phyloP scores from a whole-genome alignment of 352 stramenopile genomes.

The Globisporangium parvum region DNA sequence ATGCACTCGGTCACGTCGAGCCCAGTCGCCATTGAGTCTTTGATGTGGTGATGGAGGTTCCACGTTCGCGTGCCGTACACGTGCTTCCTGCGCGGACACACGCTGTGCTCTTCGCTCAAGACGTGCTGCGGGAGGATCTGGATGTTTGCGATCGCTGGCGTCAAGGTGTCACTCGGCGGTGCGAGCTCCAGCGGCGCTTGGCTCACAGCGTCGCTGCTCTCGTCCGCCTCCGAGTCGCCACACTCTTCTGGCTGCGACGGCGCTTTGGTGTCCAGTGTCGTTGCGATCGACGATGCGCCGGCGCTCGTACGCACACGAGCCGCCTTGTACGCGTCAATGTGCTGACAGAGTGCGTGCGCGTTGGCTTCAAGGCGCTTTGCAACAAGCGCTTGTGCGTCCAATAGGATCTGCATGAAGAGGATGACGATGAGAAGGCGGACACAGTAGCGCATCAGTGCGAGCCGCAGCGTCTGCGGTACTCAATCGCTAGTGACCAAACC shows the following conservation, averaged over 20 bases:
- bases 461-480: neutral
- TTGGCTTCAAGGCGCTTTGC: constrained; percentile 19
- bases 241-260: constrained; percentile 3
- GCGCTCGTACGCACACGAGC: neutral
- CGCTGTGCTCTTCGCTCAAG: constrained; percentile 44
- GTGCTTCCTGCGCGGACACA: constrained; percentile 55
- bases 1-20: constrained; percentile 59
- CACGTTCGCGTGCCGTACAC: constrained; percentile 48
- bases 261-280: neutral
- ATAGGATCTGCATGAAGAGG: constrained; percentile 19
- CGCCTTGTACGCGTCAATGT: constrained; percentile 6
- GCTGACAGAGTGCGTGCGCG: constrained; percentile 6
- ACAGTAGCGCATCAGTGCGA: neutral
- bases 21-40: constrained; percentile 51
- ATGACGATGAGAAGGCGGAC: too few species aligned
- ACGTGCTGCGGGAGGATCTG: constrained; percentile 41
- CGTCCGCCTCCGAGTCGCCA: neutral
- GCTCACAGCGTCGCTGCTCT: neutral
- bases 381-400: constrained; percentile 25
- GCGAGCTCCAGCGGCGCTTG: constrained; percentile 4
- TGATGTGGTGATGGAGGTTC: constrained; percentile 68
- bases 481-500: constrained; percentile 13
- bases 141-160: constrained; percentile 5
- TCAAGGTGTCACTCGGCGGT: neutral
- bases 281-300: neutral